These are phyloP conservation scores for Mangifera indica DNA, from an alignment of 345 rosid genomes.

Conservation along the genomic window DNA sequence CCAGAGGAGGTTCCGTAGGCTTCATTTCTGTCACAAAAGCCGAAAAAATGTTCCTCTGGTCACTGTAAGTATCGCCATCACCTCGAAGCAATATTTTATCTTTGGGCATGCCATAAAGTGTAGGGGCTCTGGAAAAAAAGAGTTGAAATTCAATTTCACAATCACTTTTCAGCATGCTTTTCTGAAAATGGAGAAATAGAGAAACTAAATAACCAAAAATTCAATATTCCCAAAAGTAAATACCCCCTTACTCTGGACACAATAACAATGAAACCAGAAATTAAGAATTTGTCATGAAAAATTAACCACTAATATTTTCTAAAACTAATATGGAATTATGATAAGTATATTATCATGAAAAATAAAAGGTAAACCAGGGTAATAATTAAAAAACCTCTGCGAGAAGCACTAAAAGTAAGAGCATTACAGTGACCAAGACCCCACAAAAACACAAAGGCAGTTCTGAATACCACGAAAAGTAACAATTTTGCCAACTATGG, in stretches of 20 bases:
- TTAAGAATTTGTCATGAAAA: no score
- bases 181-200: neutral
- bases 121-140: constrained; percentile 67
- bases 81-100: constrained; percentile 54
- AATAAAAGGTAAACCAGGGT: neutral
- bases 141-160: neutral
- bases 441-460: neutral
- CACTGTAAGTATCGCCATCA: constrained; percentile 61
- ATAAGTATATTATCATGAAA: neutral
- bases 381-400: neutral
- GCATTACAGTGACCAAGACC: neutral
- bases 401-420: neutral
- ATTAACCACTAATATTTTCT: neutral
- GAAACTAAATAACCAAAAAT: neutral
- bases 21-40: constrained; percentile 43
- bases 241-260: neutral
- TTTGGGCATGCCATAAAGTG: constrained; percentile 79
- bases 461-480: neutral
- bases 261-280: no score
- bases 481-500: neutral
- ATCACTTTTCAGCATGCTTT: neutral
- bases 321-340: neutral
- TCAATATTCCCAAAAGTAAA: neutral
- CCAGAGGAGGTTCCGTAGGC: constrained; percentile 44
- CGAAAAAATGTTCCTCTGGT: constrained; percentile 50